Conservation (phyloP, 768 basidiomycete genomes). For the Baorangia bicolor region DNA sequence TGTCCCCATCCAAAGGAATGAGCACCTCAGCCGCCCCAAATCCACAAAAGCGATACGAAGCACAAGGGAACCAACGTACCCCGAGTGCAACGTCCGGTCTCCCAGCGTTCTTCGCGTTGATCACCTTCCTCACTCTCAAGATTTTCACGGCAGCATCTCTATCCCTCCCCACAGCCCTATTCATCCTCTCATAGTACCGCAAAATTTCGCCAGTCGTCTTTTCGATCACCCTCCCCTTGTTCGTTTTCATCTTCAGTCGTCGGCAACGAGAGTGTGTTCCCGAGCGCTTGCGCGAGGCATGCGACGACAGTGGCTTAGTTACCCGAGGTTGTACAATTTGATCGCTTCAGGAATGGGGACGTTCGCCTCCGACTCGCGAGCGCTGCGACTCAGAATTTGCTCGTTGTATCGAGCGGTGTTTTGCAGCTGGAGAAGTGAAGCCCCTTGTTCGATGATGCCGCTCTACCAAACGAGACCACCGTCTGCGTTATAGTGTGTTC, state of each 20-base stretch:
- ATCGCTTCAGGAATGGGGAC: conserved; percentile 88
- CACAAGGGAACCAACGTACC: conserved; percentile 46
- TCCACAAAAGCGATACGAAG: neutral
- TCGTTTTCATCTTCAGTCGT: conserved; percentile 47
- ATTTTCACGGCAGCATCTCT: conserved; percentile 73
- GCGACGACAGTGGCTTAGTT: conserved; percentile 86
- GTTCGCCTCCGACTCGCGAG: conserved; percentile 77
- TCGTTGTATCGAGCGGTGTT: conserved; percentile 71
- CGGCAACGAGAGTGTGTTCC: conserved; percentile 74
- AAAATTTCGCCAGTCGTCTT: conserved; percentile 76
- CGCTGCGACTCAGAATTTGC: conserved; percentile 80
- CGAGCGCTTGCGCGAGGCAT: conserved; percentile 84
- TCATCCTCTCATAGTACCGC: conserved; percentile 76
- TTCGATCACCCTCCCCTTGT: conserved; percentile 66
- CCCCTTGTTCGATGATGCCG: conserved; percentile 84
- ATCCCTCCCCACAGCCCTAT: conserved; percentile 67
- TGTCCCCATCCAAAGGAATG: conserved; percentile 83
- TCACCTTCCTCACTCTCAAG: conserved; percentile 77
- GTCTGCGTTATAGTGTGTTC: neutral
- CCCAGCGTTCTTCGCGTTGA: conserved; percentile 70
- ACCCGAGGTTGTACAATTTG: conserved; percentile 92
- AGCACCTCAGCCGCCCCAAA: conserved; percentile 42
- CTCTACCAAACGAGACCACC: conserved; percentile 50
- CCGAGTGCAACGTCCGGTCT: conserved; percentile 77
- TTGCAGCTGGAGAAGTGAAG: conserved; percentile 70